Evolutionary conservation across 208 protist species (phyloP), one percentile per base, ranked within the genome.

Genomic region (Crithidia thermophila): DNA sequence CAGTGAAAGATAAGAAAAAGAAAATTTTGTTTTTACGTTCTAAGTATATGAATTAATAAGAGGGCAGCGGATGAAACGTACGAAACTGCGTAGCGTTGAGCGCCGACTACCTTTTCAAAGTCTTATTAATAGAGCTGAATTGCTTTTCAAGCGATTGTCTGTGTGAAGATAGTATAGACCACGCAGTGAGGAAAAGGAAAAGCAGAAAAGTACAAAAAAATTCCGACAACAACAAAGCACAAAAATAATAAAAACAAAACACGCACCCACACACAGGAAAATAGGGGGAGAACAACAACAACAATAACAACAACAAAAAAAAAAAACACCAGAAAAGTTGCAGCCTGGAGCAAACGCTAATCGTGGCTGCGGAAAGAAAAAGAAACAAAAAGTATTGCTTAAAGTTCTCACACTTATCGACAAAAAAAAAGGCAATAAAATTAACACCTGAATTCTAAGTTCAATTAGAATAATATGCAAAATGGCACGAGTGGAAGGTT

Each of bases 221-320:
- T 21, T 4, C 28, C 16, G 10, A 27, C 36, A 28, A 55, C 2
- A 34, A 43, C 18, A 33, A 47, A 5, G n/a, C 58, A 53, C 21
- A 18, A 27, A 21, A 30, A 30, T 28, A 31, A 63, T 31, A 57
- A 62, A 36, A 31, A 56, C 5, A 18, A 39, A 39, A 39, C 20
- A 43, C 47, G 45, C 55, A 46, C 45, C 13, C 47, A 42, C 51
- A 58, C 25, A 28, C 27, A 52, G 25, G 52, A 31, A 31, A 20
- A 25, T 6, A 45, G 20, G 34, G n/a, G 51, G 3, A 56, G 20
- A 18, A 37, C 20, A 34, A 40, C 9, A 36, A 36, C 20, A 65
- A 50, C 31, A 71, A 45, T 42, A 20, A 55, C 14, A 21, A 53
- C 51, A 56, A 64, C 63, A 62, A 72, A 21, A 59, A 66, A 75